phyloP scores from a whole-genome alignment of 495 filamentous ascomycete species.

The Oidiodendron maius region DNA sequence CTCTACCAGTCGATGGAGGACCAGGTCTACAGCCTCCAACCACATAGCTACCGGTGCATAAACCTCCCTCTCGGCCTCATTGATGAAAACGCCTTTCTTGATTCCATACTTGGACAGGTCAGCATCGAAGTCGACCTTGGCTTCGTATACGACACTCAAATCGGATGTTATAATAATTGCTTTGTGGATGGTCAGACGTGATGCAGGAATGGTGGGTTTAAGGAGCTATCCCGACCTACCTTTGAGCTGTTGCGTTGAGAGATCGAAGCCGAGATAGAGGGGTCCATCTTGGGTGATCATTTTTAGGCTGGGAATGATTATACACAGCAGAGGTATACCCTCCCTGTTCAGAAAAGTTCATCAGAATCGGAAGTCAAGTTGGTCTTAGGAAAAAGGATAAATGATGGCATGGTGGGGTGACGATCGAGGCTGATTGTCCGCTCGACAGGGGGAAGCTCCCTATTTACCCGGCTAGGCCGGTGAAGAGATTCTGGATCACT shows the following conservation, averaged over 20 bases:
- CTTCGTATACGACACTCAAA: constrained; percentile 69
- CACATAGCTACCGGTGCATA: constrained; percentile 91
- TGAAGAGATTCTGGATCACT: too few species aligned
- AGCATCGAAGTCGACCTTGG: constrained; percentile 67
- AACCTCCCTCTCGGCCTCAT: constrained; percentile 77
- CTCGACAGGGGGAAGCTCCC: too few species aligned
- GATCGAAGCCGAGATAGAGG: constrained; percentile 88
- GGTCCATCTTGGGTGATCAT: constrained; percentile 44
- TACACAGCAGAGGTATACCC: too few species aligned
- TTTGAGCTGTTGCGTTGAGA: constrained; percentile 95
- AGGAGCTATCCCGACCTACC: constrained; percentile 36
- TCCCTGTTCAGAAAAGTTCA: neutral
- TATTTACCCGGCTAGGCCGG: too few species aligned
- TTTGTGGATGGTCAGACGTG: constrained; percentile 23
- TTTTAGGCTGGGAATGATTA: too few species aligned
- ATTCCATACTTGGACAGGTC: constrained; percentile 77
- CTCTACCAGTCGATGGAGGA: constrained; percentile 64
- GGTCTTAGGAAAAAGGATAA: neutral
- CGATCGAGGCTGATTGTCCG: too few species aligned
- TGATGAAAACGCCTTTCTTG: constrained; percentile 79
- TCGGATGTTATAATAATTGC: constrained; percentile 74
- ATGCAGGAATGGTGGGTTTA: neutral
- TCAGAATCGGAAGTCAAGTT: neutral
- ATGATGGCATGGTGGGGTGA: neutral
- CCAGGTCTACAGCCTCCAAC: constrained; percentile 85